Percentiles rank a stretch among this genome's conserved stretches.
These are phyloP conservation scores for Coprinopsis cinerea DNA, from an alignment of 768 basidiomycete species.

Conservation along the genomic window DNA sequence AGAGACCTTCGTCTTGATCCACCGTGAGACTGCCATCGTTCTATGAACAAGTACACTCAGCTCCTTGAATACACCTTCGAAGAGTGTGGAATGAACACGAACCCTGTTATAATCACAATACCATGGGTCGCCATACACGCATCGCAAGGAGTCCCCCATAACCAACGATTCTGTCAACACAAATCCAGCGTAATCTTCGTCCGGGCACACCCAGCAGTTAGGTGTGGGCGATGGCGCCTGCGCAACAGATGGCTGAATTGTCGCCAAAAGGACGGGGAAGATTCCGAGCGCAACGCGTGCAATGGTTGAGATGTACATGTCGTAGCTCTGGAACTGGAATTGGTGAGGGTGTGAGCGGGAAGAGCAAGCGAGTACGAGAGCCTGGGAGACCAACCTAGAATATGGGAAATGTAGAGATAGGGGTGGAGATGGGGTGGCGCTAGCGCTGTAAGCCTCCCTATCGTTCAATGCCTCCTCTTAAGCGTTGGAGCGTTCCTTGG, in stretches of 20 bases:
- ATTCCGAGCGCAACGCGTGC: neutral
- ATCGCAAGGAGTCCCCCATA: neutral
- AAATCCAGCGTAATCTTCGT: neutral
- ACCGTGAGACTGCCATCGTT: neutral
- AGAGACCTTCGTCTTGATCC: slow-evolving; percentile 6
- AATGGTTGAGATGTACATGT: neutral
- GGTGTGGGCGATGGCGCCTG: slow-evolving; percentile 1
- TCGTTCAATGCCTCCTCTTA: too few relatives aligned
- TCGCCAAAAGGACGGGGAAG: neutral
- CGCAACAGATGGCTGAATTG: neutral
- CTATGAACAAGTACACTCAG: neutral
- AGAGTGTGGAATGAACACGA: neutral
- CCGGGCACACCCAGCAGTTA: slow-evolving; percentile 5
- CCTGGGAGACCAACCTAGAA: too few relatives aligned
- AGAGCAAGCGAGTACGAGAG: too few relatives aligned
- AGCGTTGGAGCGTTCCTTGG: too few relatives aligned
- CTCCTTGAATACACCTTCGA: neutral
- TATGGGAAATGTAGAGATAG: too few relatives aligned
- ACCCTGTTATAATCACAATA: slow-evolving; percentile 2
- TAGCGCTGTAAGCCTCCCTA: too few relatives aligned
- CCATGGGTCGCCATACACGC: slow-evolving; percentile 3
- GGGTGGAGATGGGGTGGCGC: too few relatives aligned
- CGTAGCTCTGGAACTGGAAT: too few relatives aligned
- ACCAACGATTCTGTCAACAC: neutral
- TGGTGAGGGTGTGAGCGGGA: too few relatives aligned